Evolutionary conservation across 148 eudicot species (phyloP), one percentile per base, ranked within the genome.

Genomic region (Selenicereus undatus): DNA sequence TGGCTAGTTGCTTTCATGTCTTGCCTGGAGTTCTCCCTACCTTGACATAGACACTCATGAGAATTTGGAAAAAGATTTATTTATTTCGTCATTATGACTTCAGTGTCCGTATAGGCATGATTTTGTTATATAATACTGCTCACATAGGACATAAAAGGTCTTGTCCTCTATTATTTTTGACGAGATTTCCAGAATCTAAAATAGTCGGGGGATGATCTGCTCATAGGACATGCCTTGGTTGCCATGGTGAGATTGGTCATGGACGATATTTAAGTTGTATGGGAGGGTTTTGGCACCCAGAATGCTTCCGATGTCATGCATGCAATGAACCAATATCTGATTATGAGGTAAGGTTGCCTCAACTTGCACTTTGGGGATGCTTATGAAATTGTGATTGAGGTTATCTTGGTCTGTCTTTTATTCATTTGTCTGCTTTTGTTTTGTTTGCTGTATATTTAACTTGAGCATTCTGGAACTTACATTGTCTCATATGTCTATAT

Each of bases 241-340:
- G 99, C 86, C 86, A 89, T 76, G 85, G 84, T 83, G 93, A 92
- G 78, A 94, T 96, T 84, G 98, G 97, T 60, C 91, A 92, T 70
- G 98, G 93, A 58, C 83, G 99, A 81, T 92, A 78, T 79, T 84
- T 96, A 88, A 93, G 88, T 84, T 93, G 99, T 87, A 90, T 96
- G 98, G 99, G 94, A 77, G 92, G 89, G 51, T 83, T 89, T 83
- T 96, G 97, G 97, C 99, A 96, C 81, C 99, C 99, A 26, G 95
- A 91, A 81, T 96, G 99, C 86, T 96, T 96, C 82, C 86, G 93
- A 69, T 96, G 99, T 81, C 89, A 94, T 77, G 87, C 84, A 20
- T 96, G 99, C 84, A 82, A 88, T 81, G 75, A 62, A 68, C 97
- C 99, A 26, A 96, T 96, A 48, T 89, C 95, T 42, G 99, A 96